phyloP scores from a whole-genome alignment of 2,329 filamentous ascomycete genomes.

The Arthrobotrys megalospora region DNA sequence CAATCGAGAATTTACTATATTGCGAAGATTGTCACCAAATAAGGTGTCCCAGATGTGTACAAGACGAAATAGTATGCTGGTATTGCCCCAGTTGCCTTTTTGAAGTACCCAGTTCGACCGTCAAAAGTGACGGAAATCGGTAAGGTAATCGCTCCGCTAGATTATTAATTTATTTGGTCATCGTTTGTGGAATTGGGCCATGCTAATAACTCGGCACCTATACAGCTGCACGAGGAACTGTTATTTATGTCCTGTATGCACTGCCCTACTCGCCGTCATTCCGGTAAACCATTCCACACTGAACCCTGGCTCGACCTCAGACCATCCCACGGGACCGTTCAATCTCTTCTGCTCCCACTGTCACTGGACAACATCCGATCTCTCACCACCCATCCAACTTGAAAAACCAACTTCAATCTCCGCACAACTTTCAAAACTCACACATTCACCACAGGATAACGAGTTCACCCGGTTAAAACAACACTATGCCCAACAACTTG shows the following conservation, averaged over 20 bases:
- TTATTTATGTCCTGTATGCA: constrained; percentile 93
- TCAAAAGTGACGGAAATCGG: constrained; percentile 94
- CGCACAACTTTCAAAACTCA: constrained; percentile 75
- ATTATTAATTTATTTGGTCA: background rate
- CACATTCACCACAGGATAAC: constrained; percentile 57
- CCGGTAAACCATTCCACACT: constrained; percentile 72
- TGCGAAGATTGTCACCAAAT: constrained; percentile 98
- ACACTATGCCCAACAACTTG: constrained; percentile 64
- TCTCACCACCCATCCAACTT: constrained; percentile 81
- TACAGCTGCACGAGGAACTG: constrained; percentile 90
- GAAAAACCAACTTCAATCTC: constrained; percentile 90
- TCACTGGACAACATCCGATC: constrained; percentile 90
- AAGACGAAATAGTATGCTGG: constrained; percentile 94
- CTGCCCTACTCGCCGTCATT: constrained; percentile 82
- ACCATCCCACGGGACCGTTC: constrained; percentile 74
- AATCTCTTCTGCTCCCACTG: constrained; percentile 91
- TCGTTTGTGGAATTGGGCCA: background rate
- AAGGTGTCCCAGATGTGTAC: constrained; percentile 89
- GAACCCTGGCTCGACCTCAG: constrained; percentile 65
- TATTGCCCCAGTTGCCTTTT: constrained; percentile 97
- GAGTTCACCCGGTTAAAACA: constrained; percentile 63
- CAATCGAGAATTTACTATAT: constrained; percentile 92
- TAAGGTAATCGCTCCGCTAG: constrained; percentile 66
- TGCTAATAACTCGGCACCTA: constrained; percentile 43
- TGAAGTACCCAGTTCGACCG: constrained; percentile 92